Percentiles rank a stretch among this genome's conserved stretches.
These are phyloP conservation scores for Obba rivulosa DNA, from an alignment of 768 basidiomycete species.

Conservation along the genomic window DNA sequence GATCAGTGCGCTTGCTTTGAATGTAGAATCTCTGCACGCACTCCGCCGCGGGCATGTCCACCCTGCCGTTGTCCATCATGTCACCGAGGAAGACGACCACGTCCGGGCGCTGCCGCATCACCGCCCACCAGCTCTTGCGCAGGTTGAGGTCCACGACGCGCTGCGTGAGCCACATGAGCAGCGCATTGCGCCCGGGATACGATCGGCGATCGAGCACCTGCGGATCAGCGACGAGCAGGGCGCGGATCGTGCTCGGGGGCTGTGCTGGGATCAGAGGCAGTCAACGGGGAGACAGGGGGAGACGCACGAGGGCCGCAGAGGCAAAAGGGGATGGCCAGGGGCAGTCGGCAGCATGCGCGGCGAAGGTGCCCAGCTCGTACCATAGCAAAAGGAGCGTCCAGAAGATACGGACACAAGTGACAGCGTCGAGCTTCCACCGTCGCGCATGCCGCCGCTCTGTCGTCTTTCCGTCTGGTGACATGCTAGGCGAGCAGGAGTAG, in stretches of 20 bases:
- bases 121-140: constrained; percentile 78
- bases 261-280: not conserved
- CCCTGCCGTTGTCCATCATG: constrained; percentile 85
- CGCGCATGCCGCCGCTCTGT: no score
- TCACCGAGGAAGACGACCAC: constrained; percentile 82
- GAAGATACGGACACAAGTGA: constrained; percentile 43
- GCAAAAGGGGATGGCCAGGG: constrained; percentile 8
- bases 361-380: constrained; percentile 64
- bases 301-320: not conserved
- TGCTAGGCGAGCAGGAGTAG: no score
- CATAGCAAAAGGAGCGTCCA: constrained; percentile 67
- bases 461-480: no score
- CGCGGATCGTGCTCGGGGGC: constrained; percentile 34
- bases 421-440: constrained; percentile 1
- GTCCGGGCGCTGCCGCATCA: constrained; percentile 56
- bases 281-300: constrained; percentile 5
- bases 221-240: constrained; percentile 85
- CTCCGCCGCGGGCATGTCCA: constrained; percentile 61
- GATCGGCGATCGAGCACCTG: constrained; percentile 77
- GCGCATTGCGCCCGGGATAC: constrained; percentile 54
- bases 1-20: not conserved
- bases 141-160: constrained; percentile 76
- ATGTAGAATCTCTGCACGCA: constrained; percentile 35
- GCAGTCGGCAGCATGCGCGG: constrained; percentile 49
- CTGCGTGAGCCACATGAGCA: constrained; percentile 56